These are phyloP conservation scores for Komagataea norvegica DNA, from an alignment of 1,139 yeast genomes.

Conservation along the genomic window DNA sequence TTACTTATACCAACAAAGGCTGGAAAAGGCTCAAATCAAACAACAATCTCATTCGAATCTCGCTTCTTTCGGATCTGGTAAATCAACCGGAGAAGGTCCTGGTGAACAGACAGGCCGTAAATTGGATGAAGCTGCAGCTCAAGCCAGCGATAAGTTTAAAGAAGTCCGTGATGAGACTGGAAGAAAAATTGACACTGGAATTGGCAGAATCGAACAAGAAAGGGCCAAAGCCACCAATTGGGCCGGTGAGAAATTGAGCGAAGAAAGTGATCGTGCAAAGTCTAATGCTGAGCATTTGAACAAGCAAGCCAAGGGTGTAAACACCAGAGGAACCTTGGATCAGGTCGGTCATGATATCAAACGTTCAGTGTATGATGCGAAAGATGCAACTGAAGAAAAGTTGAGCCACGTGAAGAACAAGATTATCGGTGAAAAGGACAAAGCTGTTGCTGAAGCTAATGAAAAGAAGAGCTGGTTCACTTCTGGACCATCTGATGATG, in stretches of 20 bases:
- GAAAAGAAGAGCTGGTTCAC: slow-evolving; percentile 20
- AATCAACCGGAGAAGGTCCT: slow-evolving; percentile 20
- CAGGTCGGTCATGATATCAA: slow-evolving; percentile 25
- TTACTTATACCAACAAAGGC: slow-evolving; percentile 33
- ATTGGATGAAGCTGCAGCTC: slow-evolving; percentile 25
- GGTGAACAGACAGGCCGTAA: slow-evolving; percentile 28
- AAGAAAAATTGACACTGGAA: slow-evolving; percentile 27
- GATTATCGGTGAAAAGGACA: slow-evolving; percentile 17
- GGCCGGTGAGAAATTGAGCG: slow-evolving; percentile 29
- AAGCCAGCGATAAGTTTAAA: slow-evolving; percentile 24
- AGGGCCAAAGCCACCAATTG: slow-evolving; percentile 21
- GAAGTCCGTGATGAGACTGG: slow-evolving; percentile 31
- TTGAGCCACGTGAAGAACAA: slow-evolving; percentile 32
- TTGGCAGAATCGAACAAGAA: slow-evolving; percentile 25
- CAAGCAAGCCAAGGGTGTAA: slow-evolving; percentile 35
- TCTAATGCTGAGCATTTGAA: slow-evolving; percentile 35
- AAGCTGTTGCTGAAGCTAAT: slow-evolving; percentile 20
- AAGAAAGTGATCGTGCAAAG: slow-evolving; percentile 26
- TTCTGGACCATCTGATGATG: slow-evolving; percentile 17
- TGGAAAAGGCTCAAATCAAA: slow-evolving; percentile 26
- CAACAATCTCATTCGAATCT: slow-evolving; percentile 14
- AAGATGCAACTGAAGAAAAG: slow-evolving; percentile 38
- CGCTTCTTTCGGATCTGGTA: slow-evolving; percentile 14
- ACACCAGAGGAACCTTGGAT: slow-evolving; percentile 14
- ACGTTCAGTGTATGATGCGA: slow-evolving; percentile 29